These are phyloP conservation scores for Sherardia arvensis DNA, from an alignment of 257 asterid genomes.

Conservation along the genomic window DNA sequence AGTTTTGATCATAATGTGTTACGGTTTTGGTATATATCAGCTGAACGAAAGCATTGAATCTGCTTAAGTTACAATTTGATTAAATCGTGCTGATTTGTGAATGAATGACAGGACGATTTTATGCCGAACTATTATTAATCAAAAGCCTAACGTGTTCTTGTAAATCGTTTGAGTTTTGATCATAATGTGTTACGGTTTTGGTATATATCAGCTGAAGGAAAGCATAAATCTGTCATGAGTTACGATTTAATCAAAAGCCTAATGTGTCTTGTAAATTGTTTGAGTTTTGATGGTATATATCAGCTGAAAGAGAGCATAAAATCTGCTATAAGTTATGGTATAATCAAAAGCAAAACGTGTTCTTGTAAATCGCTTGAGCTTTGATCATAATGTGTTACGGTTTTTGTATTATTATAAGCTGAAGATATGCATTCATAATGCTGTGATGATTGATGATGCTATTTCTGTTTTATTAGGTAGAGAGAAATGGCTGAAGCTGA, in stretches of 20 bases:
- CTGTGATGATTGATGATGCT: background rate
- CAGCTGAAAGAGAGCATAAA: too few species aligned
- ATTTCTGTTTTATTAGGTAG: slow-evolving; percentile 6
- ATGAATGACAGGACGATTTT: background rate
- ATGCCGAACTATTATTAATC: background rate
- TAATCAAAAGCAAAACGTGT: background rate
- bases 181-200: too few species aligned
- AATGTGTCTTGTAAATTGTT: too few species aligned
- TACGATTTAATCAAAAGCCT: too few species aligned
- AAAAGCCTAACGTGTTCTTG: background rate
- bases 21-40: background rate
- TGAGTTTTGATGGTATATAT: too few species aligned
- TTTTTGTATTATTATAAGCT: background rate
- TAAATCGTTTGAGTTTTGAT: background rate
- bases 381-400: background rate
- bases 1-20: background rate
- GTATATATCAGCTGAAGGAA: background rate
- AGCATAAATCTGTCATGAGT: background rate
- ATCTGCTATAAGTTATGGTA: background rate
- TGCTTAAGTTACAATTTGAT: too few species aligned
- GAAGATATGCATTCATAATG: background rate
- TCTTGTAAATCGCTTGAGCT: background rate
- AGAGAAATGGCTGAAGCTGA: slow-evolving; percentile 21
- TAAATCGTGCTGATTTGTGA: too few species aligned
- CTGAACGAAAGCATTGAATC: background rate